Evolutionary conservation across 306 rosid genomes (phyloP).

Genomic region (Dalbergia oliveri): DNA sequence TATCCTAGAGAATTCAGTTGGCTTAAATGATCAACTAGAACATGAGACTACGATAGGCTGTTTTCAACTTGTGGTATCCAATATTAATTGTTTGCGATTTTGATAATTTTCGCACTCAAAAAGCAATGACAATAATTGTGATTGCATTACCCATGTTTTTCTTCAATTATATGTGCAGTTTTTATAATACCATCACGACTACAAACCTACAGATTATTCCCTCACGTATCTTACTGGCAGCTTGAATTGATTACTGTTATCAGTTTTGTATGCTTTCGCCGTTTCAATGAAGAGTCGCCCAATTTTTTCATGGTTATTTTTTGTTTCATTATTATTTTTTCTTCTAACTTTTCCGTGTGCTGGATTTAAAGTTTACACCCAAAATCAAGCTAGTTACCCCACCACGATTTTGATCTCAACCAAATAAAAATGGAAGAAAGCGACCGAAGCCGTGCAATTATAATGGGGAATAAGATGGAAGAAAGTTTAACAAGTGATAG

Average conservation of each 20-base stretch:
- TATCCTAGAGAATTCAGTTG: too few relatives aligned
- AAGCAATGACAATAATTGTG: neutral
- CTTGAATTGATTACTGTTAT: neutral
- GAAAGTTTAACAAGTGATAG: too few relatives aligned
- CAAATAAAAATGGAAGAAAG: neutral
- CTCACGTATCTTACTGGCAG: neutral
- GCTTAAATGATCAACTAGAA: neutral
- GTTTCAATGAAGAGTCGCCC: too few relatives aligned
- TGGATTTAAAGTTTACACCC: too few relatives aligned
- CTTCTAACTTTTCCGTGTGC: neutral
- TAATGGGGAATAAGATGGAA: too few relatives aligned
- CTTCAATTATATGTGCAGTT: neutral
- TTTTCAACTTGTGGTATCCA: too few relatives aligned
- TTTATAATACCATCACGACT: neutral
- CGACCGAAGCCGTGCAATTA: too few relatives aligned
- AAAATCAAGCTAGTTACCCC: neutral
- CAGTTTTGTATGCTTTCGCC: neutral
- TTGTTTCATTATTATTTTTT: neutral
- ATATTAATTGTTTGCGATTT: too few relatives aligned
- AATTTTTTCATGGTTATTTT: neutral
- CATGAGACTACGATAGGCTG: too few relatives aligned
- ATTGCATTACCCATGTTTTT: neutral
- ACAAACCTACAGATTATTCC: neutral
- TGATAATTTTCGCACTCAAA: too few relatives aligned
- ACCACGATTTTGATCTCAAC: neutral